These are phyloP conservation scores for Tetrapisispora fleetii DNA, from an alignment of 805 yeast species.

Conservation along the genomic window DNA sequence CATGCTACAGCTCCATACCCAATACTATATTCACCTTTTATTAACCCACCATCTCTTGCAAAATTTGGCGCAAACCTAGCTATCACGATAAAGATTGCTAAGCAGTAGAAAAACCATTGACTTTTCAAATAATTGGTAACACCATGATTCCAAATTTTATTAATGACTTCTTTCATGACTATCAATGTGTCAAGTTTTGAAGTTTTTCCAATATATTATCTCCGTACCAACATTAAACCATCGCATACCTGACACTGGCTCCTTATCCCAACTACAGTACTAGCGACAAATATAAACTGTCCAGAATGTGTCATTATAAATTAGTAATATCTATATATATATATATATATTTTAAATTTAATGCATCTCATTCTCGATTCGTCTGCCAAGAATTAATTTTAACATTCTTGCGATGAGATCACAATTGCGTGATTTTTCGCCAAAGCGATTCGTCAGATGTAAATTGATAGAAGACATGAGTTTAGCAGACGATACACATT, in stretches of 20 bases:
- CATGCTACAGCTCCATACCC: conserved; percentile 82
- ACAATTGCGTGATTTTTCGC: no score
- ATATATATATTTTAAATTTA: no score
- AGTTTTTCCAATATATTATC: neutral
- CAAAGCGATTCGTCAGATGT: neutral
- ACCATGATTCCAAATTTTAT: conserved; percentile 15
- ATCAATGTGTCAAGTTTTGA: neutral
- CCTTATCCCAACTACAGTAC: no score
- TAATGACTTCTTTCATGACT: neutral
- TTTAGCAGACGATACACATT: no score
- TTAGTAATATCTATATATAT: no score
- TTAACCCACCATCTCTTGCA: conserved; percentile 73
- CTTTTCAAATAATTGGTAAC: conserved; percentile 14
- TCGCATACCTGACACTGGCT: no score
- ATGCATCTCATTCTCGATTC: no score
- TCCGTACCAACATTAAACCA: no score
- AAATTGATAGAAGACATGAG: no score
- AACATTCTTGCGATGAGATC: neutral
- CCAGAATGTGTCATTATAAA: no score
- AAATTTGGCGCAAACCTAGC: conserved; percentile 74
- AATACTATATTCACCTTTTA: conserved; percentile 65
- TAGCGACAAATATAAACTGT: no score
- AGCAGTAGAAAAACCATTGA: conserved; percentile 69
- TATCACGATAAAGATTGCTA: conserved; percentile 64
- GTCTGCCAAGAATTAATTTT: no score